These are phyloP conservation scores for Pterula multifida DNA, from an alignment of 1,284 basidiomycete genomes.

Conservation along the genomic window DNA sequence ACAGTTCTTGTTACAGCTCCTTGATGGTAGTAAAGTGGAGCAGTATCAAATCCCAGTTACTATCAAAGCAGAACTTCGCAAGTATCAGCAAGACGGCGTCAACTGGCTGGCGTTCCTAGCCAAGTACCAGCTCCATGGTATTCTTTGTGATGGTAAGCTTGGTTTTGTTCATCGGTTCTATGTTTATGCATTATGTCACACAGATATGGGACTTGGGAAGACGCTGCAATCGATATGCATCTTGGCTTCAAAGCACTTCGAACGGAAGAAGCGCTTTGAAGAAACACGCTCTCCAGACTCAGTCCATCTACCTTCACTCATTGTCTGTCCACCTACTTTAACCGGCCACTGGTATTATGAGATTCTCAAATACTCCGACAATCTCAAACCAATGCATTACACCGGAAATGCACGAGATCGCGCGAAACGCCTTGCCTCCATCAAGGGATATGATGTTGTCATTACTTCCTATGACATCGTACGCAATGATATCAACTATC, in stretches of 20 bases:
- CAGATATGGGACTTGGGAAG: constrained; percentile 98
- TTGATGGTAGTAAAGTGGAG: constrained; percentile 92
- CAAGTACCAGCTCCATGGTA: constrained; percentile 95
- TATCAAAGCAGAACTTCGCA: constrained; percentile 90
- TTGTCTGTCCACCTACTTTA: constrained; percentile 94
- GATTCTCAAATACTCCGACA: constrained; percentile 86
- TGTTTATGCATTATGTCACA: constrained; percentile 1
- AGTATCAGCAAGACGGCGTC: constrained; percentile 97
- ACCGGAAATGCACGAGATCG: constrained; percentile 86
- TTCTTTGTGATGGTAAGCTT: constrained; percentile 87
- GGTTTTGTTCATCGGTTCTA: neutral
- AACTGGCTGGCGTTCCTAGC: constrained; percentile 98
- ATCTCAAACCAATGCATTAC: constrained; percentile 80
- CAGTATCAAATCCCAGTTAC: constrained; percentile 80
- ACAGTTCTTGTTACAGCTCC: constrained; percentile 85
- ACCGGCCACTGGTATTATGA: constrained; percentile 99
- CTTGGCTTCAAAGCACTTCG: constrained; percentile 86
- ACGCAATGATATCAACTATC: constrained; percentile 81
- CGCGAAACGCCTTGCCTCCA: constrained; percentile 50
- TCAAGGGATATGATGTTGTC: constrained; percentile 75
- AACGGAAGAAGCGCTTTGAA: constrained; percentile 65
- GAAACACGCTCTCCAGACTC: constrained; percentile 66
- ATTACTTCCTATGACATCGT: constrained; percentile 98
- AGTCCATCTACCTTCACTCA: constrained; percentile 85
- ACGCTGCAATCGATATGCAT: constrained; percentile 98